Conservation (phyloP, 306 rosid genomes). For the Cicer yamashitae region DNA sequence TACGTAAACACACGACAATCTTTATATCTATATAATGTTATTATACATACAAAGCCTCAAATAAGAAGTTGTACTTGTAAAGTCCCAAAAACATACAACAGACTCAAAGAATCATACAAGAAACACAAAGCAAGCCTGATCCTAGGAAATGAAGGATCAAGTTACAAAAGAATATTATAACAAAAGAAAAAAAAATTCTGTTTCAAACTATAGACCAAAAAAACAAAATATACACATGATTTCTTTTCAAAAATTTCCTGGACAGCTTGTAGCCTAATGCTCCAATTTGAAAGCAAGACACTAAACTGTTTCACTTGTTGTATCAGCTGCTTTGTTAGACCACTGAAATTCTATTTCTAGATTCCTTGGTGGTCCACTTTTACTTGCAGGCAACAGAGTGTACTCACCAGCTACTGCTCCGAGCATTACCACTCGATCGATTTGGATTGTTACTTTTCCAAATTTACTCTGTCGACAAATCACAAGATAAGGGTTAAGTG, state of each 20-base stretch:
- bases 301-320: constrained; percentile 15
- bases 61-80: constrained; percentile 38
- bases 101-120: constrained; percentile 50
- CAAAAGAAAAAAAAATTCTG: constrained; percentile 51
- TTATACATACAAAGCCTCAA: constrained; percentile 42
- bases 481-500: constrained; percentile 7
- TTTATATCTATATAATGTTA: constrained; percentile 30
- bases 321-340: constrained; percentile 88
- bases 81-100: constrained; percentile 45
- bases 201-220: constrained; percentile 45
- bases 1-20: constrained; percentile 31
- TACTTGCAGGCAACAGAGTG: constrained; percentile 90
- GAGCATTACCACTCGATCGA: constrained; percentile 94
- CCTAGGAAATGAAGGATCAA: constrained; percentile 53
- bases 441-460: constrained; percentile 97
- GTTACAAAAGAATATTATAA: constrained; percentile 64
- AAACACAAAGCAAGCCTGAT: constrained; percentile 46
- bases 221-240: constrained; percentile 58
- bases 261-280: constrained; percentile 38
- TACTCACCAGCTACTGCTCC: constrained; percentile 98
- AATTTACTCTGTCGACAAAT: constrained; percentile 78
- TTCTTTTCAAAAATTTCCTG: constrained; percentile 32
- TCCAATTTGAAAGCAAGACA: constrained; percentile 44
- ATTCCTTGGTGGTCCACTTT: constrained; percentile 88
- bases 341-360: constrained; percentile 98